Conservation (phyloP, 164 flowering plant genomes). For the Piper betle region DNA sequence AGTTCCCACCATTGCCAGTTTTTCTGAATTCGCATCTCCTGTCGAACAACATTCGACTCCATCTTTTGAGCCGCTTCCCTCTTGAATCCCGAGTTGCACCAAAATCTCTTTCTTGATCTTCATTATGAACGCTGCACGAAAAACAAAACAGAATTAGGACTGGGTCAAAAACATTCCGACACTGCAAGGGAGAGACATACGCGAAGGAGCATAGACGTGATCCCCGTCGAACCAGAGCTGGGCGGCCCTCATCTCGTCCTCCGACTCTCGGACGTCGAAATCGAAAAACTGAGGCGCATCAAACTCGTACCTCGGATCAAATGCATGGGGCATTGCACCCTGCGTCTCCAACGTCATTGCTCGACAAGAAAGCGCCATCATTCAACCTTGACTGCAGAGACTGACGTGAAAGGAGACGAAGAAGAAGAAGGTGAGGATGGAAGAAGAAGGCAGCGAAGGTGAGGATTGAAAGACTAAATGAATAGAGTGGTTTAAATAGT, state of each 20-base stretch:
- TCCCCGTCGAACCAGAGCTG: slow-evolving; percentile 76
- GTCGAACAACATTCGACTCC: neutral
- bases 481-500: too few relatives aligned
- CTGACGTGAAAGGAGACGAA: neutral
- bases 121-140: slow-evolving; percentile 69
- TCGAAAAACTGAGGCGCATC: slow-evolving; percentile 73
- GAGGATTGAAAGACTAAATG: too few relatives aligned
- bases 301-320: slow-evolving; percentile 69
- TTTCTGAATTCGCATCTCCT: neutral
- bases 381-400: neutral
- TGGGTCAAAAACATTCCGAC: neutral
- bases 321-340: neutral
- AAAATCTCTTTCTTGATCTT: slow-evolving; percentile 57
- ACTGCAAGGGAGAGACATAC: slow-evolving; percentile 23
- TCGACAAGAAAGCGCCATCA: neutral
- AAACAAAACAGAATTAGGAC: neutral
- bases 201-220: slow-evolving; percentile 70
- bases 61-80: neutral
- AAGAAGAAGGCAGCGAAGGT: too few relatives aligned
- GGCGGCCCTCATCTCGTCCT: slow-evolving; percentile 42
- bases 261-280: slow-evolving; percentile 51
- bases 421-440: neutral
- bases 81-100: slow-evolving; percentile 22
- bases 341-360: neutral
- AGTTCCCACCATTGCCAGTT: neutral